Base-by-base conservation (phyloP, 495 filamentous ascomycete genomes). In the Gamarada debralockiae region DNA sequence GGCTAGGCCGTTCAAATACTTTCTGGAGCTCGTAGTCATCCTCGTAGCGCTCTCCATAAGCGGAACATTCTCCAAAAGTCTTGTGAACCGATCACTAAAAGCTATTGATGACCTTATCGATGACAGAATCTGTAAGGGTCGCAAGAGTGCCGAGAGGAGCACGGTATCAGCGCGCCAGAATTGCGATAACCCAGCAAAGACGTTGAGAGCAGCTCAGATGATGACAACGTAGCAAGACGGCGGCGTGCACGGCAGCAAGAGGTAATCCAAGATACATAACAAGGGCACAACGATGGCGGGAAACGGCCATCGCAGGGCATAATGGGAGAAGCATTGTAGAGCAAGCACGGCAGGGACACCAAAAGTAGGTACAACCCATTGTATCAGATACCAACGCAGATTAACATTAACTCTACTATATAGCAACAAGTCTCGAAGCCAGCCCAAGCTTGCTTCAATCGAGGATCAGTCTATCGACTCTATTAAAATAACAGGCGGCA, bases 41-140 rank as follows among this genome's bases (percentile, higher is more conserved):
- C 79, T 58, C 0, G 65, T 64, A 3, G 71, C 76, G 4, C 67
- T 50, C 49, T 83, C 75, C 72, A 84, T 75, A 1, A 84, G 67
- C 60, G 84, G 81, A 13, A 84, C 42, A 51, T 83, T 78, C 3
- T 70, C 36, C 1, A 82, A n/a, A n/a, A n/a, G n/a, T n/a, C n/a
- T n/a, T n/a, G n/a, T n/a, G n/a, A n/a, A n/a, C n/a, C n/a, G n/a
- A n/a, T n/a, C n/a, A n/a, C n/a, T n/a, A n/a, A n/a, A n/a, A n/a
- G n/a, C n/a, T n/a, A n/a, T n/a, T n/a, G 38, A 13, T 20, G 38
- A 41, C 38, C 38, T 41, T 18, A 41, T 8, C 17, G 18, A 41
- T 48, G 46, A 49, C 46, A 49, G 46, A 18, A 22, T 44, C 20
- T 17, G 21, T 44, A 44, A 23, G 15, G 41, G 20, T 5, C 6